These are phyloP conservation scores for Plasmodium malariae DNA, from an alignment of 169 alveolate species.

Conservation along the genomic window DNA sequence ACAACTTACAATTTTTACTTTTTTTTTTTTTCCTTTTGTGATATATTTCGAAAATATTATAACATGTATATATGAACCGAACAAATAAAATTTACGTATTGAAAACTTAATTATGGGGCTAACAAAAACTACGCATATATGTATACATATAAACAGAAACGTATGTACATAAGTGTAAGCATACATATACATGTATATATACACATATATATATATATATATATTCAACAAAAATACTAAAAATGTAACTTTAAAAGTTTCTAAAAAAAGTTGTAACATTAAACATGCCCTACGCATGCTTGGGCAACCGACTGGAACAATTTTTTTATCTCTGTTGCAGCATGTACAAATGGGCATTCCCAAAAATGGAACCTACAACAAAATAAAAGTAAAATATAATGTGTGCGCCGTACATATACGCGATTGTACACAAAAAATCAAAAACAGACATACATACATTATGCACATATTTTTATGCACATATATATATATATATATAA, in stretches of 20 bases:
- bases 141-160: background rate
- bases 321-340: constrained; percentile 85
- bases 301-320: constrained; percentile 84
- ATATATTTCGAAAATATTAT: too few species aligned
- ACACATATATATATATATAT: background rate
- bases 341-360: constrained; percentile 82
- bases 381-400: background rate
- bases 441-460: background rate
- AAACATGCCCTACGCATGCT: constrained; percentile 78
- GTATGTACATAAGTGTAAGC: background rate
- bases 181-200: constrained; percentile 9
- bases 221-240: constrained; percentile 40
- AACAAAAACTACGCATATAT: background rate
- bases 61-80: background rate
- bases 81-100: constrained; percentile 7
- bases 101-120: background rate
- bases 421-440: background rate
- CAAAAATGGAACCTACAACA: constrained; percentile 78
- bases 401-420: background rate
- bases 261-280: constrained; percentile 25
- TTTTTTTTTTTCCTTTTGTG: background rate
- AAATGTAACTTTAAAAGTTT: constrained; percentile 34
- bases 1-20: background rate
- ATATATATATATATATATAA: background rate
- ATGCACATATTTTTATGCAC: background rate